Evolutionary conservation across 805 yeast genomes (phyloP).

Genomic region (Sungouiozyma ichnusensis): DNA sequence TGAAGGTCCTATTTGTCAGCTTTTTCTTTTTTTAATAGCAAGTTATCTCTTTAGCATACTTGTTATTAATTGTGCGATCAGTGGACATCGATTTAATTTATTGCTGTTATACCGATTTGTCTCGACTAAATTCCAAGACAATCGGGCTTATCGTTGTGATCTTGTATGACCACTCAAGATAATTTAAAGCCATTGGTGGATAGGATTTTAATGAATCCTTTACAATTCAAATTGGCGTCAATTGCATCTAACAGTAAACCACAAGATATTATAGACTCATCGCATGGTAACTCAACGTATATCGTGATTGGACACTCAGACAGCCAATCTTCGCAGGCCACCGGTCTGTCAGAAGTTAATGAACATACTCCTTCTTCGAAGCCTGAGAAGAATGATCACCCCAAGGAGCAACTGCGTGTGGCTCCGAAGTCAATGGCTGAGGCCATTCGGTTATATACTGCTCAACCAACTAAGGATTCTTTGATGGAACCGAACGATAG

Average conservation of each 20-base stretch:
- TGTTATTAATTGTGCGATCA: too few species aligned
- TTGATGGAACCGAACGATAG: neutral
- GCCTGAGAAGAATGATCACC: slow-evolving; percentile 48
- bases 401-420: too few species aligned
- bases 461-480: neutral
- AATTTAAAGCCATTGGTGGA: slow-evolving; percentile 45
- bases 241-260: neutral
- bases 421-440: slow-evolving; percentile 44
- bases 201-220: slow-evolving; percentile 49
- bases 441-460: slow-evolving; percentile 31
- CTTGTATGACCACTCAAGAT: slow-evolving; percentile 20
- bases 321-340: too few species aligned
- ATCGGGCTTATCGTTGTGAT: neutral
- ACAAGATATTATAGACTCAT: slow-evolving; percentile 1
- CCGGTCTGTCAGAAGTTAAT: too few species aligned
- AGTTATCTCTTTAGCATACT: too few species aligned
- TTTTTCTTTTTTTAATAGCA: too few species aligned
- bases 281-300: slow-evolving; percentile 36
- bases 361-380: too few species aligned
- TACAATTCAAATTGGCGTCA: slow-evolving; percentile 38
- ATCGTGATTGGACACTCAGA: slow-evolving; percentile 35
- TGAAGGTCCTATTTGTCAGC: too few species aligned
- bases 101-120: neutral
- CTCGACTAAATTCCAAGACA: neutral
- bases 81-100: neutral